Evolutionary conservation across 306 rosid species (phyloP).

Genomic region (Castanea sativa): DNA sequence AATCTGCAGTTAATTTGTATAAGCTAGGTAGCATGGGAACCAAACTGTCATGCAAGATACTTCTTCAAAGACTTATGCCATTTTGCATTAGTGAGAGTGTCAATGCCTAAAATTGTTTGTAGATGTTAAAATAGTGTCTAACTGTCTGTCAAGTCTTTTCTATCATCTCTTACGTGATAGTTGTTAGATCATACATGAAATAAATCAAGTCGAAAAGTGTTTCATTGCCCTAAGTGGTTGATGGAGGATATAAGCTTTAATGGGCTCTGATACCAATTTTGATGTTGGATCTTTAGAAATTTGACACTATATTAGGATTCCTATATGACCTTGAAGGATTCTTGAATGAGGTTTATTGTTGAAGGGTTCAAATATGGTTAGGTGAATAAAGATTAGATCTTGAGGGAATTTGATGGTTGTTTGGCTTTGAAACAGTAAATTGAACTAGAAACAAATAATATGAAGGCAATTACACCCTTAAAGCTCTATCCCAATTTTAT

Average conservation of each 20-base stretch:
- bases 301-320: too few species aligned
- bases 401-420: too few species aligned
- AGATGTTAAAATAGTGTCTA: not conserved
- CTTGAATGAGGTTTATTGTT: too few species aligned
- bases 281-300: too few species aligned
- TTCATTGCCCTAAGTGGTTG: not conserved
- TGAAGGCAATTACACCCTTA: too few species aligned
- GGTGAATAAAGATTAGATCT: too few species aligned
- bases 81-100: not conserved
- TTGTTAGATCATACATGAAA: not conserved
- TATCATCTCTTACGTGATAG: not conserved
- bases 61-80: not conserved
- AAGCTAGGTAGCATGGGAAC: not conserved
- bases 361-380: too few species aligned
- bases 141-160: not conserved
- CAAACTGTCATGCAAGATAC: not conserved
- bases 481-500: too few species aligned
- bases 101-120: not conserved
- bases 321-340: too few species aligned
- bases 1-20: not conserved
- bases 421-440: too few species aligned
- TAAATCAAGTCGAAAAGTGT: not conserved
- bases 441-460: too few species aligned
- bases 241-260: not conserved
- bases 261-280: too few species aligned